Conservation (phyloP, 1,284 basidiomycete genomes). For the Ganoderma boninense region DNA sequence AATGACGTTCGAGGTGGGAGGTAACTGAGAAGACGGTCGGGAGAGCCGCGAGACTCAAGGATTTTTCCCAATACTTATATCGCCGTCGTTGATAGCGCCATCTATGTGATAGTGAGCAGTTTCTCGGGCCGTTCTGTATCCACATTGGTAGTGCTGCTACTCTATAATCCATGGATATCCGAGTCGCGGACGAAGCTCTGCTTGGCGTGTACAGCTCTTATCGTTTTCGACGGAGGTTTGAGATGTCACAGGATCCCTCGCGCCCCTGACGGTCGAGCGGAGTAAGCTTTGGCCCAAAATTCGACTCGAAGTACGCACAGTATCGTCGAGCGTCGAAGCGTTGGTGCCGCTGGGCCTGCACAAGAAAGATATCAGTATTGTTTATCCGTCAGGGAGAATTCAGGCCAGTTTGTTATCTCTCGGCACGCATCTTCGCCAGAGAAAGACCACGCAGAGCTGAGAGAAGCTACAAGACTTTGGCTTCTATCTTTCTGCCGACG, state of each 20-base stretch:
- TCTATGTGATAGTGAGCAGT: constrained; percentile 19
- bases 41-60: constrained; percentile 2
- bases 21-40: neutral
- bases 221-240: neutral
- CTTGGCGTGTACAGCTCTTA: neutral
- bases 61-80: constrained; percentile 13
- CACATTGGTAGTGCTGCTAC: neutral
- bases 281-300: neutral
- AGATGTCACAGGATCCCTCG: too few relatives aligned
- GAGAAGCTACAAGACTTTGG: neutral
- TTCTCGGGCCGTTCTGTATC: constrained; percentile 25
- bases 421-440: neutral
- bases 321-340: neutral
- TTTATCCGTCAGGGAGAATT: neutral
- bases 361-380: neutral
- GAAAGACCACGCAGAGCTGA: neutral
- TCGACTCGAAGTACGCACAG: neutral
- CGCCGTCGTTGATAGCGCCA: constrained; percentile 26
- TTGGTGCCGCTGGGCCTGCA: neutral
- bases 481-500: neutral
- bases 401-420: neutral
- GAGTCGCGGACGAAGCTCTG: neutral
- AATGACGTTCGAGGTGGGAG: neutral
- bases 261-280: neutral
- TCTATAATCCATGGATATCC: neutral